Evolutionary conservation across 2,329 filamentous ascomycete species (phyloP).

Genomic region (Pseudogymnoascus sp.): DNA sequence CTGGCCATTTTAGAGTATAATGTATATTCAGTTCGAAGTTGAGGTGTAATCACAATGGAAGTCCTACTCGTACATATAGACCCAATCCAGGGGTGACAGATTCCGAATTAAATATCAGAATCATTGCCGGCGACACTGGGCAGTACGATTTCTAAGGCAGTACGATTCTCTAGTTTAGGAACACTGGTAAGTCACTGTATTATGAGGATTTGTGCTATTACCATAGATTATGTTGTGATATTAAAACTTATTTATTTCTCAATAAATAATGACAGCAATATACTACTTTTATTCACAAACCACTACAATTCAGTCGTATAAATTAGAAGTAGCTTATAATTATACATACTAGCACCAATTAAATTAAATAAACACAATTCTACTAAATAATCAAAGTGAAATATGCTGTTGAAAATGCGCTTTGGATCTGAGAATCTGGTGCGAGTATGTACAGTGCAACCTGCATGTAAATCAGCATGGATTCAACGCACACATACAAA

Average conservation of each 20-base stretch:
- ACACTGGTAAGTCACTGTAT: not conserved
- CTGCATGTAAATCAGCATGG: not conserved
- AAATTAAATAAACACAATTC: no score
- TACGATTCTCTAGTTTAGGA: not conserved
- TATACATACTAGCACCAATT: not conserved
- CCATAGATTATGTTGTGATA: no score
- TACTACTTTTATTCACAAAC: not conserved
- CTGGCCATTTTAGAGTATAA: not conserved
- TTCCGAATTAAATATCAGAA: not conserved
- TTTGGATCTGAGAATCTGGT: not conserved
- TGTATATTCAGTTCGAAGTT: slow-evolving; percentile 5
- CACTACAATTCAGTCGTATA: not conserved
- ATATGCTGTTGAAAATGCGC: not conserved
- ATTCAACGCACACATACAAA: not conserved
- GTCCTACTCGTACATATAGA: not conserved
- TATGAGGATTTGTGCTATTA: not conserved
- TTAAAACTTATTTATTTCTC: not conserved
- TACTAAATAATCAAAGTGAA: not conserved
- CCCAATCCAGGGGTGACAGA: not conserved
- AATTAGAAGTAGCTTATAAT: not conserved
- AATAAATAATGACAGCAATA: not conserved
- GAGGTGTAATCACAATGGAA: not conserved
- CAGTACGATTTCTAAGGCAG: no score
- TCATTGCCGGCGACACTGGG: not conserved
- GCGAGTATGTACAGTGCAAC: not conserved